Evolutionary conservation across 345 rosid species (phyloP).

Genomic region (Jatropha curcas): DNA sequence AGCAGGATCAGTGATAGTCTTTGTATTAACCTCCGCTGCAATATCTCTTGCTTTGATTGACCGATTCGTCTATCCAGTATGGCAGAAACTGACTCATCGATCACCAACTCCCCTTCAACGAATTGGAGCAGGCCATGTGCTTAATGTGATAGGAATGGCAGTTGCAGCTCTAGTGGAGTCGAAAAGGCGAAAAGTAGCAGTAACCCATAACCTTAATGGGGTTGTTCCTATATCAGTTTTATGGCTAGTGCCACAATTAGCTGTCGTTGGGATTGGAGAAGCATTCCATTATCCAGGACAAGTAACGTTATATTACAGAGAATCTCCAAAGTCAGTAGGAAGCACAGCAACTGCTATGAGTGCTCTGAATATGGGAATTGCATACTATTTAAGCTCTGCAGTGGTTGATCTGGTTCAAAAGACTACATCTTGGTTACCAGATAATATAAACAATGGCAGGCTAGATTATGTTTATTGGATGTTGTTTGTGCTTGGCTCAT

Average conservation of each 20-base stretch:
- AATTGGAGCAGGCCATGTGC: conserved; percentile 49
- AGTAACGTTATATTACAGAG: conserved; percentile 40
- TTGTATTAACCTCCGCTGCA: conserved; percentile 24
- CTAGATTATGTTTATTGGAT: conserved; percentile 18
- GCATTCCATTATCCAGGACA: conserved; percentile 55
- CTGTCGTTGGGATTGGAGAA: conserved; percentile 45
- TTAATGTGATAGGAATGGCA: conserved; percentile 33
- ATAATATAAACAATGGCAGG: conserved; percentile 47
- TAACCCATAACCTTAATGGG: neutral
- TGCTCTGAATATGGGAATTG: conserved; percentile 38
- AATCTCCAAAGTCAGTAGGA: conserved; percentile 41
- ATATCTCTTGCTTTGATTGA: conserved; percentile 33
- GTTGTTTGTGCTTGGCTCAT: neutral
- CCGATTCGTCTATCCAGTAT: conserved; percentile 29
- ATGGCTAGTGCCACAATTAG: conserved; percentile 50
- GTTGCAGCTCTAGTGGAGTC: conserved; percentile 45
- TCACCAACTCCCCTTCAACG: conserved; percentile 34
- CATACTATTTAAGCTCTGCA: conserved; percentile 39
- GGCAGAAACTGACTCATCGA: conserved; percentile 34
- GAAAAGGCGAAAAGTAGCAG: conserved; percentile 29
- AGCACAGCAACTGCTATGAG: conserved; percentile 51
- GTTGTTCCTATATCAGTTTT: conserved; percentile 37
- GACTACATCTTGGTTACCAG: conserved; percentile 47
- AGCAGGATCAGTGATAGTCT: conserved; percentile 34
- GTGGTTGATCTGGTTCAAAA: conserved; percentile 34